Percentiles rank a stretch among this genome's conserved stretches.
phyloP scores from a whole-genome alignment of 345 rosid genomes.

The Lagerstroemia speciosa region DNA sequence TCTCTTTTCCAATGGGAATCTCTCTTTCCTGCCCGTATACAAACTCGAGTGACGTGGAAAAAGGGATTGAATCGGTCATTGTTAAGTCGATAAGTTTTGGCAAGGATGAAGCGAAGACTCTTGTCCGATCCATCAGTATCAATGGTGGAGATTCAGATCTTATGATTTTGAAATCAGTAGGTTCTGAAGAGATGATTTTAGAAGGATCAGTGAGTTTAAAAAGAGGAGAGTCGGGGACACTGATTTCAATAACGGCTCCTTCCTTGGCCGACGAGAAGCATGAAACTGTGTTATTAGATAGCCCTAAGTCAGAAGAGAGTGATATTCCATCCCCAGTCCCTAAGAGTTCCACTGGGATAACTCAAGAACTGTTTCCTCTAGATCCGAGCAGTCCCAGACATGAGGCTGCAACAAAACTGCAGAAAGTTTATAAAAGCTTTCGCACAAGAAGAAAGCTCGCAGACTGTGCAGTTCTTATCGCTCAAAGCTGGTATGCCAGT shows the following conservation, averaged over 20 bases:
- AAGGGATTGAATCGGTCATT: conserved; percentile 49
- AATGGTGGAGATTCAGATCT: conserved; percentile 42
- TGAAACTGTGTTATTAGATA: conserved; percentile 2
- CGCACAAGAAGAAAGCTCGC: conserved; percentile 92
- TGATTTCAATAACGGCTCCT: conserved; percentile 33
- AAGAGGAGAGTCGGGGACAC: conserved; percentile 40
- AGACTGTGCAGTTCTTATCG: conserved; percentile 85
- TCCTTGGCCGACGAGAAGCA: conserved; percentile 14
- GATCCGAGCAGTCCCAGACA: conserved; percentile 58
- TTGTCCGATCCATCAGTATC: conserved; percentile 60
- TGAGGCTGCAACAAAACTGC: conserved; percentile 74
- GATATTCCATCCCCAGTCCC: conserved; percentile 9
- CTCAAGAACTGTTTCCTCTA: conserved; percentile 21
- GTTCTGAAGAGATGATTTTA: conserved; percentile 65
- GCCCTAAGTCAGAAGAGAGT: conserved; percentile 7
- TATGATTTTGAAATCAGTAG: conserved; percentile 46
- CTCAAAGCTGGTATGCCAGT: conserved; percentile 67
- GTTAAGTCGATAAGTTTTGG: conserved; percentile 82
- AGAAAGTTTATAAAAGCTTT: conserved; percentile 90
- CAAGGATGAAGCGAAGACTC: conserved; percentile 49
- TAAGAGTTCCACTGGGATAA: neutral
- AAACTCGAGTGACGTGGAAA: conserved; percentile 45
- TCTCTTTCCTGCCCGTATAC: conserved; percentile 53
- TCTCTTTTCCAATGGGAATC: conserved; percentile 50
- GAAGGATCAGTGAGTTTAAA: conserved; percentile 80